These are phyloP conservation scores for Fusarium nematophilum DNA, from an alignment of 2,329 filamentous ascomycete species.

Conservation along the genomic window DNA sequence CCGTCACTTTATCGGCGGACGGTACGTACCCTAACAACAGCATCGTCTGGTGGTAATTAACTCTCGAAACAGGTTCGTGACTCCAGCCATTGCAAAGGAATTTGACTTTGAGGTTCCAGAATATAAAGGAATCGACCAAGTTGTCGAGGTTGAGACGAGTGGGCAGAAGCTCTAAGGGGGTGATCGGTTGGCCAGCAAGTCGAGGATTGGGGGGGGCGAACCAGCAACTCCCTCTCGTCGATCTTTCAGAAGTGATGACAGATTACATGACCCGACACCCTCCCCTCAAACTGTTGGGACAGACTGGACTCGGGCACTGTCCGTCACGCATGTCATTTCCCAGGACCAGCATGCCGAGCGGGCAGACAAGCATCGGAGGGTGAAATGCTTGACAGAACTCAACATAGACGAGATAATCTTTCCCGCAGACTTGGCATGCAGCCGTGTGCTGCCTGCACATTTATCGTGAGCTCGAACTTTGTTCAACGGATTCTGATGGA, in stretches of 20 bases:
- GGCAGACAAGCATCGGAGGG: slow-evolving; percentile 61
- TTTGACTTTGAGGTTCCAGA: slow-evolving; percentile 85
- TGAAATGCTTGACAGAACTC: slow-evolving; percentile 65
- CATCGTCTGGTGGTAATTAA: slow-evolving; percentile 26
- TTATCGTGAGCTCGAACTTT: slow-evolving; percentile 53
- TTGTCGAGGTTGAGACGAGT: slow-evolving; percentile 76
- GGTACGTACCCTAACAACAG: slow-evolving; percentile 59
- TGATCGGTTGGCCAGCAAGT: slow-evolving; percentile 5
- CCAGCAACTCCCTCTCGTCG: slow-evolving; percentile 15
- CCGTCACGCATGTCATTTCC: slow-evolving; percentile 62
- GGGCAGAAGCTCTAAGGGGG: slow-evolving; percentile 63
- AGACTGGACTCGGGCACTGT: slow-evolving; percentile 68
- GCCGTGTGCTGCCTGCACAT: slow-evolving; percentile 70
- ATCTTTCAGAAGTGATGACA: slow-evolving; percentile 11
- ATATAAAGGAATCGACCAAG: slow-evolving; percentile 89
- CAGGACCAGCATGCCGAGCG: slow-evolving; percentile 54
- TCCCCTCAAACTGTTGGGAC: slow-evolving; percentile 67
- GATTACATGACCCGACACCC: slow-evolving; percentile 66
- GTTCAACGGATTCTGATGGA: slow-evolving; percentile 31
- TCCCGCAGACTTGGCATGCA: slow-evolving; percentile 69
- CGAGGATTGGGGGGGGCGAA: slow-evolving; percentile 11
- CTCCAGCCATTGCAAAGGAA: slow-evolving; percentile 80
- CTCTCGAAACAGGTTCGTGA: slow-evolving; percentile 73
- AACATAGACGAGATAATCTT: slow-evolving; percentile 68
- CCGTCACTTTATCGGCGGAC: slow-evolving; percentile 90